These are phyloP conservation scores for Acacia melanoxylon DNA, from an alignment of 306 rosid genomes.

Conservation along the genomic window DNA sequence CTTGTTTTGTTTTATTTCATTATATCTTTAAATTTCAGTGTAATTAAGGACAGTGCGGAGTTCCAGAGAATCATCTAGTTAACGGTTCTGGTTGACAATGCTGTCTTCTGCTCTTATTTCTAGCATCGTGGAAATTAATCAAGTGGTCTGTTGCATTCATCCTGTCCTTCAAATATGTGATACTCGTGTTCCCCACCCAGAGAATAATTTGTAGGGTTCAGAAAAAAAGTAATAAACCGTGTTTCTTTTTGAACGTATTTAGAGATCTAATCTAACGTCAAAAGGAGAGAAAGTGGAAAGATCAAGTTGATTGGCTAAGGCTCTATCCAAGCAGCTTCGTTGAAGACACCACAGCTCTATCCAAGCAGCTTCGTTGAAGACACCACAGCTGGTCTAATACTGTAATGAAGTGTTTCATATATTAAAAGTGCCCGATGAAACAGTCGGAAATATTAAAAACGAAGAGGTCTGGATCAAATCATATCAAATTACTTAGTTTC, in stretches of 20 bases:
- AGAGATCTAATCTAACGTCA: not conserved
- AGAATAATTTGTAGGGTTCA: not conserved
- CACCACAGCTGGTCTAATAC: too few relatives aligned
- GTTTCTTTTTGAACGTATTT: not conserved
- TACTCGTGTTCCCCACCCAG: conserved; percentile 7
- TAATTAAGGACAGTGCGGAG: not conserved
- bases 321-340: not conserved
- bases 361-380: conserved; percentile 7
- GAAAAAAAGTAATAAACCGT: not conserved
- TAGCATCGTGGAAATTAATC: not conserved
- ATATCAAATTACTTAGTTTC: conserved; percentile 3
- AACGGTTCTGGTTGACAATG: not conserved
- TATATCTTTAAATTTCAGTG: conserved; percentile 4
- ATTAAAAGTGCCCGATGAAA: not conserved
- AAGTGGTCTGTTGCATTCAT: not conserved
- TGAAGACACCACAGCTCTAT: not conserved
- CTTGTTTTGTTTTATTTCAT: not conserved
- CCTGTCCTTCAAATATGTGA: not conserved
- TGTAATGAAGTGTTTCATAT: not conserved
- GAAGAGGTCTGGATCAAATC: conserved; percentile 17
- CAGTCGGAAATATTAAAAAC: not conserved
- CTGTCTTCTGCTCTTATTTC: not conserved
- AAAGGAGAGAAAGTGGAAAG: not conserved
- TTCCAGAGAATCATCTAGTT: not conserved
- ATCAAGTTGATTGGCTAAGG: not conserved